A percentile compares a stretch with the other conserved stretches of the same genome.
phyloP scores from a whole-genome alignment of 1,284 basidiomycete genomes.

The Rhodotorula mucilaginosa region DNA sequence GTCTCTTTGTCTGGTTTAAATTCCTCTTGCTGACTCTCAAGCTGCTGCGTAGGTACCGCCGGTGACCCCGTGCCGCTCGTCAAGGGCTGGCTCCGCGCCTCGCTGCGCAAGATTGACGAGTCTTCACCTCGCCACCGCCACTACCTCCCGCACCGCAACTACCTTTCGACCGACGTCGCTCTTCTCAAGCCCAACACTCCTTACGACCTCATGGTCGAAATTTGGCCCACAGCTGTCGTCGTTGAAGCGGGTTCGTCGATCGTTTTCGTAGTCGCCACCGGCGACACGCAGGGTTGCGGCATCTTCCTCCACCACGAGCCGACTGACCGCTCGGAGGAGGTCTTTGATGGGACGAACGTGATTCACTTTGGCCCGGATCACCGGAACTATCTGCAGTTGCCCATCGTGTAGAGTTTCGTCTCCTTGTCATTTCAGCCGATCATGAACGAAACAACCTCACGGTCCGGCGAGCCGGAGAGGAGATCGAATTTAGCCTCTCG shows the following conservation, averaged over 20 bases:
- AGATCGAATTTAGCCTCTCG: too few relatives aligned
- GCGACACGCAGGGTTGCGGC: slow-evolving; percentile 39
- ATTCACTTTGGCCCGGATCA: slow-evolving; percentile 29
- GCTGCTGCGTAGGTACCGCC: slow-evolving; percentile 37
- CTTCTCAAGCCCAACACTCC: slow-evolving; percentile 39
- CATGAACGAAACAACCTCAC: too few relatives aligned
- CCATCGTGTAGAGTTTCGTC: slow-evolving; percentile 19
- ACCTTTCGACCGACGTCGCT: slow-evolving; percentile 42
- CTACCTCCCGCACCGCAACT: slow-evolving; percentile 46
- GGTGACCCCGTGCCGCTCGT: slow-evolving; percentile 47
- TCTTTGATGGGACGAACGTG: slow-evolving; percentile 28
- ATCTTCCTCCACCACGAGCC: slow-evolving; percentile 41
- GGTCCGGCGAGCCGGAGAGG: too few relatives aligned
- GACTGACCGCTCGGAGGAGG: slow-evolving; percentile 17
- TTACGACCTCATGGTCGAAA: slow-evolving; percentile 46
- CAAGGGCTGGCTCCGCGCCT: slow-evolving; percentile 49
- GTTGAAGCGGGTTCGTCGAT: slow-evolving; percentile 43
- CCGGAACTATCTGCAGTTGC: slow-evolving; percentile 31
- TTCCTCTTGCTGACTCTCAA: not conserved
- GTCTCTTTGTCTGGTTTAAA: not conserved
- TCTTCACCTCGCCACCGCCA: slow-evolving; percentile 40
- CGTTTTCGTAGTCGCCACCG: slow-evolving; percentile 41
- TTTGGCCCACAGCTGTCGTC: slow-evolving; percentile 48
- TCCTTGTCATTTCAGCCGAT: not conserved
- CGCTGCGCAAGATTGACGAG: slow-evolving; percentile 44